Percentiles rank a stretch among this genome's conserved stretches.
Evolutionary conservation across 2,329 filamentous ascomycete species (phyloP).

Genomic region (Pestalotiopsis sp.): DNA sequence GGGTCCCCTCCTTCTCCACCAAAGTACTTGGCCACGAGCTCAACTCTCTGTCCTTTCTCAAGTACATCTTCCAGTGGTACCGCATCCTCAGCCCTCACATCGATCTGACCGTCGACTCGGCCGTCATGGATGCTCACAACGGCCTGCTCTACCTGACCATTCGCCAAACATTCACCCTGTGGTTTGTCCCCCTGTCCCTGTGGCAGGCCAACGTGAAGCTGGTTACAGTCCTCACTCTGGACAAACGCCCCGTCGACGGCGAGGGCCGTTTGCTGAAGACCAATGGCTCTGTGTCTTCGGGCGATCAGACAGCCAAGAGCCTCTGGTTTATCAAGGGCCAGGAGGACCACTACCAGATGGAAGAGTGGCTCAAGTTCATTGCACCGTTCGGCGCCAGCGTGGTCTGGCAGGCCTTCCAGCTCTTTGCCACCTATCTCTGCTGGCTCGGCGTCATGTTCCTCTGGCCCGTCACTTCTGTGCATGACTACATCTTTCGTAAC

Average conservation of each 20-base stretch:
- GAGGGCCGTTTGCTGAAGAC: constrained; percentile 16
- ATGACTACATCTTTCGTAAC: not conserved
- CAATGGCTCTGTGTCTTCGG: constrained; percentile 4
- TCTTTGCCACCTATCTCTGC: constrained; percentile 65
- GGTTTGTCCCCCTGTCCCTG: constrained; percentile 66
- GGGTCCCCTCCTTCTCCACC: constrained; percentile 56
- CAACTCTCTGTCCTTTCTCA: constrained; percentile 67
- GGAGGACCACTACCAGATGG: constrained; percentile 79
- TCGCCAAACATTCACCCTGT: constrained; percentile 74
- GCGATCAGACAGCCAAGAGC: constrained; percentile 28
- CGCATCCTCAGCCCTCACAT: constrained; percentile 78
- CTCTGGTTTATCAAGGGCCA: constrained; percentile 75
- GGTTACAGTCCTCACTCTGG: constrained; percentile 66
- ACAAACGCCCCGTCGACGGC: constrained; percentile 38
- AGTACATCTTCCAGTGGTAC: constrained; percentile 78
- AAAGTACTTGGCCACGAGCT: constrained; percentile 36
- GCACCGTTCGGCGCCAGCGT: constrained; percentile 57
- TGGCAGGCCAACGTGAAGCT: constrained; percentile 68
- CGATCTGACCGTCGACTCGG: constrained; percentile 62
- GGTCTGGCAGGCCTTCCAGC: constrained; percentile 58
- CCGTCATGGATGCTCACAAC: constrained; percentile 67
- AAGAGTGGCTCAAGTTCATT: constrained; percentile 74
- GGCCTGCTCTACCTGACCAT: constrained; percentile 73
- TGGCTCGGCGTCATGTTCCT: constrained; percentile 51
- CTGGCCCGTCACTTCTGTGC: constrained; percentile 17